phyloP scores from a whole-genome alignment of 2,329 filamentous ascomycete genomes.

The Diaporthe sp. region DNA sequence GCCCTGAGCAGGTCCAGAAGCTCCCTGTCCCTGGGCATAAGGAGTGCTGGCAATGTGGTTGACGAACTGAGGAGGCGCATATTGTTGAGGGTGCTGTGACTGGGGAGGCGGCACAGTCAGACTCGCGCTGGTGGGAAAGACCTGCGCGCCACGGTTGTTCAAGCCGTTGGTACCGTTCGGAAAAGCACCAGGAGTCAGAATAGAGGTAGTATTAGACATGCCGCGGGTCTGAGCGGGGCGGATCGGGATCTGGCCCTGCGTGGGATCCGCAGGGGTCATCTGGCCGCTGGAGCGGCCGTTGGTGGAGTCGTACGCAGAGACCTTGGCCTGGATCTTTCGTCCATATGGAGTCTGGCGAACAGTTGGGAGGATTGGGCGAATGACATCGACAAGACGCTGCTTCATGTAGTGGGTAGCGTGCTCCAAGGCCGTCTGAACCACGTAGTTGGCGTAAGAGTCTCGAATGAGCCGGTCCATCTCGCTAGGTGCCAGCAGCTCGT shows the following conservation, averaged over 20 bases:
- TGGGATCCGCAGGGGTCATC: conserved; percentile 65
- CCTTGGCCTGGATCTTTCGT: conserved; percentile 92
- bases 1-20: conserved; percentile 38
- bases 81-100: conserved; percentile 45
- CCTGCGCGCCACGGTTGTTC: conserved; percentile 45
- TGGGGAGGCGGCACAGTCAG: conserved; percentile 44
- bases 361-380: conserved; percentile 85
- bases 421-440: conserved; percentile 95
- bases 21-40: conserved; percentile 34
- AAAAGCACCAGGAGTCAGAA: conserved; percentile 52
- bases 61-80: conserved; percentile 40
- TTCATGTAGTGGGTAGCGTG: conserved; percentile 83
- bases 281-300: conserved; percentile 63
- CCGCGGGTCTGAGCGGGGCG: conserved; percentile 60
- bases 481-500: conserved; percentile 80
- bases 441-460: conserved; percentile 97
- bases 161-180: conserved; percentile 51
- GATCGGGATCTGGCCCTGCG: conserved; percentile 67
- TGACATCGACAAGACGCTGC: conserved; percentile 82
- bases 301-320: conserved; percentile 71
- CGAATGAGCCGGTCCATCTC: conserved; percentile 92
- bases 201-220: conserved; percentile 56
- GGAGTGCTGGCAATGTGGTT: conserved; percentile 34
- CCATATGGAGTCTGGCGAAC: conserved; percentile 95
- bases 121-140: conserved; percentile 43